These are phyloP conservation scores for Colletotrichum acutatum DNA, from an alignment of 2,329 filamentous ascomycete species.

Conservation along the genomic window DNA sequence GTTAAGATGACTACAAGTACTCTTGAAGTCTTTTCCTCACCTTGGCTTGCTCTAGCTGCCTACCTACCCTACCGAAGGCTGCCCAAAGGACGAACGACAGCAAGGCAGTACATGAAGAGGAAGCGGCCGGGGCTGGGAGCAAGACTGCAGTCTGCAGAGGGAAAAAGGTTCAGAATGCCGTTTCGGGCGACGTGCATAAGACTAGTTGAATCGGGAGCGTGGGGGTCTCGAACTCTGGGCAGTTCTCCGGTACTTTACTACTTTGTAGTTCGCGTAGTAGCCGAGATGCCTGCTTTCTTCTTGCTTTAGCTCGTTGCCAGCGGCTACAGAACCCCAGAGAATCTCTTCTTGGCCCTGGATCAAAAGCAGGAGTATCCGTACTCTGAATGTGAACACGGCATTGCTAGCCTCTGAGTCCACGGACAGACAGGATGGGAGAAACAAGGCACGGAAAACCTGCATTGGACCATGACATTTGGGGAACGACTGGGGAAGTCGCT, in stretches of 20 bases:
- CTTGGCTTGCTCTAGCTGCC: too few relatives aligned
- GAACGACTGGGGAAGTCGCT: neutral
- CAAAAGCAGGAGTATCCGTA: too few relatives aligned
- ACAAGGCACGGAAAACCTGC: neutral
- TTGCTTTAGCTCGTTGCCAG: neutral
- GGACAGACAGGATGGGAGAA: neutral
- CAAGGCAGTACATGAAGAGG: neutral
- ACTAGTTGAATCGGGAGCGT: constrained; percentile 23
- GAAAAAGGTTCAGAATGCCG: constrained; percentile 18
- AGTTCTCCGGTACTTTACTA: neutral
- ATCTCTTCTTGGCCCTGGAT: too few relatives aligned
- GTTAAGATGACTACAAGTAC: neutral
- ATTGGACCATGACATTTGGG: neutral
- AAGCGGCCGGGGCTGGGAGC: neutral
- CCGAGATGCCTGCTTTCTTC: neutral
- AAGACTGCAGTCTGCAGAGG: constrained; percentile 1
- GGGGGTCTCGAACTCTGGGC: constrained; percentile 15
- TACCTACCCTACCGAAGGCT: too few relatives aligned
- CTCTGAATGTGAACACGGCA: too few relatives aligned
- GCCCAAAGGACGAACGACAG: neutral
- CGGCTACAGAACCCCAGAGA: neutral
- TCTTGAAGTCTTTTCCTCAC: neutral
- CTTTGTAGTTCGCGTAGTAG: neutral
- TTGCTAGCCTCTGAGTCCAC: too few relatives aligned
- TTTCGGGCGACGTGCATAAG: constrained; percentile 30